These are phyloP conservation scores for Cochlearia excelsa DNA, from an alignment of 345 rosid genomes.

Conservation along the genomic window DNA sequence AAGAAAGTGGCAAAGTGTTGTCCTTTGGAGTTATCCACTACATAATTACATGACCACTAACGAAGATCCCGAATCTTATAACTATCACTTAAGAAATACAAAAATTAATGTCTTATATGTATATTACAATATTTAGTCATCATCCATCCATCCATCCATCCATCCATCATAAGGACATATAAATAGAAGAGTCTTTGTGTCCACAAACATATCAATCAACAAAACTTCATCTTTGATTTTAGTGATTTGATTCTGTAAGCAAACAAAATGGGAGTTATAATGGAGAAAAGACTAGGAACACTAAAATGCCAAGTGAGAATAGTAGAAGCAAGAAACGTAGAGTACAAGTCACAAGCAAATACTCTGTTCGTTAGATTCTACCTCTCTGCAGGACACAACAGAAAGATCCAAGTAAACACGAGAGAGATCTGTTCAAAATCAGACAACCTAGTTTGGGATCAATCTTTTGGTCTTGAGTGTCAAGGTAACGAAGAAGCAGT, in stretches of 20 bases:
- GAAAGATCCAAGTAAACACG: conserved; percentile 49
- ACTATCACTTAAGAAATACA: conserved; percentile 17
- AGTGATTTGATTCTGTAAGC: no score
- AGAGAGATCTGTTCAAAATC: conserved; percentile 41
- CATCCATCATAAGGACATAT: conserved; percentile 18
- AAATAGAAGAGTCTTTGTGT: conserved; percentile 23
- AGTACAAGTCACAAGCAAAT: conserved; percentile 33
- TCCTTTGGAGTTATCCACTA: conserved; percentile 23
- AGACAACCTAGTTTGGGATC: conserved; percentile 44
- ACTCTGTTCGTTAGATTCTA: conserved; percentile 60
- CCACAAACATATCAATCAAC: conserved; percentile 25
- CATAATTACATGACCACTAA: conserved; percentile 29
- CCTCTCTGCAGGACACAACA: conserved; percentile 52
- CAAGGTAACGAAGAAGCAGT: conserved; percentile 51
- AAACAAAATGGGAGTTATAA: no score
- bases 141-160: no score
- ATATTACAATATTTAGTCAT: conserved; percentile 6
- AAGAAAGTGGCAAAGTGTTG: conserved; percentile 23
- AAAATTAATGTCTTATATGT: conserved; percentile 8
- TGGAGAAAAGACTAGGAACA: no score
- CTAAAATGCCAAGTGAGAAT: conserved; percentile 32
- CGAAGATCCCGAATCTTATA: conserved; percentile 25
- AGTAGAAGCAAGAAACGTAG: conserved; percentile 60
- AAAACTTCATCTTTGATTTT: conserved; percentile 8
- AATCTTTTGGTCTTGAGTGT: conserved; percentile 57